phyloP scores from a whole-genome alignment of 805 yeast species.

The Metschnikowia arizonensis region DNA sequence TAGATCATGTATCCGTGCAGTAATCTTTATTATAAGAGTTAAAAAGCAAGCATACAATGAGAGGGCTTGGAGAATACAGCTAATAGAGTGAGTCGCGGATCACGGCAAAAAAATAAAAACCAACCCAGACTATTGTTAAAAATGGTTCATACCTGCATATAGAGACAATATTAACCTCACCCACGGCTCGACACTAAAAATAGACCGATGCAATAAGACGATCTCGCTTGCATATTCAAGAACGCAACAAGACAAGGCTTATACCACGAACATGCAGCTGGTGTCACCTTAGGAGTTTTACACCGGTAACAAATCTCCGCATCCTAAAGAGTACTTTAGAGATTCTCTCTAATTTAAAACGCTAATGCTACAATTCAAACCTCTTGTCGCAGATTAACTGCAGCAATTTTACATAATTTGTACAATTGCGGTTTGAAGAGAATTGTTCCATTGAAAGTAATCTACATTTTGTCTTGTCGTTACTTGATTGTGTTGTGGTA shows the following conservation, averaged over 20 bases:
- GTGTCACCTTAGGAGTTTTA: not conserved
- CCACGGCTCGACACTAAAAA: not conserved
- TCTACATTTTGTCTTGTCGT: not conserved
- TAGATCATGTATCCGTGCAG: constrained; percentile 15
- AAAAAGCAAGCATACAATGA: constrained; percentile 3
- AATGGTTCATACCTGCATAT: too few species aligned
- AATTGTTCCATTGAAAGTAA: too few species aligned
- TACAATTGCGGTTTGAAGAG: too few species aligned
- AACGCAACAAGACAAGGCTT: not conserved
- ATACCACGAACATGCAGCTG: not conserved
- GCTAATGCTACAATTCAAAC: too few species aligned
- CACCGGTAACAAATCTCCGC: too few species aligned
- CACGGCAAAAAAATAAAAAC: not conserved
- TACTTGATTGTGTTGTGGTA: not conserved
- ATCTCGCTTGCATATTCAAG: constrained; percentile 2
- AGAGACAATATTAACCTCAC: not conserved
- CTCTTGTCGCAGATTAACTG: too few species aligned
- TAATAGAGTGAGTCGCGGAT: not conserved
- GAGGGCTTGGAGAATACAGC: not conserved
- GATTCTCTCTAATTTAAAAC: too few species aligned
- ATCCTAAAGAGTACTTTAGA: too few species aligned
- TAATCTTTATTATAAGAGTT: constrained; percentile 14
- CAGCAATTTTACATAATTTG: too few species aligned
- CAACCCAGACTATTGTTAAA: too few species aligned
- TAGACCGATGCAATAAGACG: not conserved